phyloP scores from a whole-genome alignment of 2,329 filamentous ascomycete species.

The Ceratocystis variospora region DNA sequence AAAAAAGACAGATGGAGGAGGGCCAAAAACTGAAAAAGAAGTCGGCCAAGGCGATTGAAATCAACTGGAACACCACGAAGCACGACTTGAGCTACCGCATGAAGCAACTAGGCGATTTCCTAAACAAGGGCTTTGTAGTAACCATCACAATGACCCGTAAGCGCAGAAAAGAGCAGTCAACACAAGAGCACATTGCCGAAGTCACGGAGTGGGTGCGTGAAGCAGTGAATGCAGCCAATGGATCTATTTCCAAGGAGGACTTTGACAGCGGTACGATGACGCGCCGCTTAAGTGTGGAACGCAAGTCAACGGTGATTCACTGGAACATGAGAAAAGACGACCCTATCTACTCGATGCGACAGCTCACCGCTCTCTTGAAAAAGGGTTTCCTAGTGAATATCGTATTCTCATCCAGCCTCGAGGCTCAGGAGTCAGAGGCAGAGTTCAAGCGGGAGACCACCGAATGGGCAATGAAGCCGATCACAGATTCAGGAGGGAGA shows the following conservation, averaged over 20 bases:
- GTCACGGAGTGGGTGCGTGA: constrained; percentile 32
- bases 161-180: constrained; percentile 44
- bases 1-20: constrained; percentile 32
- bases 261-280: constrained; percentile 31
- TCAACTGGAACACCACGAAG: constrained; percentile 73
- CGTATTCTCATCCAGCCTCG: not conserved
- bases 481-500: not conserved
- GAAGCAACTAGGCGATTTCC: constrained; percentile 51
- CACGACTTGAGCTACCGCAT: constrained; percentile 65
- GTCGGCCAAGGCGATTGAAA: constrained; percentile 61
- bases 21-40: constrained; percentile 31
- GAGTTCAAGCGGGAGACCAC: not conserved
- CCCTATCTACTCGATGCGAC: not conserved
- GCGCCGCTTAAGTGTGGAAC: constrained; percentile 33
- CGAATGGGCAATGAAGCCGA: not conserved
- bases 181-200: constrained; percentile 43
- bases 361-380: not conserved
- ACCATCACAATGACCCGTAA: constrained; percentile 55
- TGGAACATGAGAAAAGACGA: not conserved
- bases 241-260: constrained; percentile 33
- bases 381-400: not conserved
- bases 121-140: constrained; percentile 61
- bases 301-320: constrained; percentile 7
- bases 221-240: constrained; percentile 23
- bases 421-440: not conserved